These are phyloP conservation scores for Parathielavia hyrcaniae DNA, from an alignment of 495 filamentous ascomycete genomes.

Conservation along the genomic window DNA sequence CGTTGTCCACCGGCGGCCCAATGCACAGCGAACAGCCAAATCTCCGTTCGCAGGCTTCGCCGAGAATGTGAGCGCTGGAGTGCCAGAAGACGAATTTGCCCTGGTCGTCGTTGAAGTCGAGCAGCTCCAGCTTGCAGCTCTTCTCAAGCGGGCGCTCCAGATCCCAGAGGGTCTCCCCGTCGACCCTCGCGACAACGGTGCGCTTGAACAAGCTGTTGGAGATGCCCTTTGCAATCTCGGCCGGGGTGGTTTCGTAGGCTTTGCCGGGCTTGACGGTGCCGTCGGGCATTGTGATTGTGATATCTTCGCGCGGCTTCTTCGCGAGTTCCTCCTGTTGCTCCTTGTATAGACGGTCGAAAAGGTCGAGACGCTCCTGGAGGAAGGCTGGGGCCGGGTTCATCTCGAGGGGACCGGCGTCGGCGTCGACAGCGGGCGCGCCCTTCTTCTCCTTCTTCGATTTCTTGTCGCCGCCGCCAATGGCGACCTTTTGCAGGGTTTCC, in stretches of 20 bases:
- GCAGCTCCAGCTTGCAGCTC: constrained; percentile 67
- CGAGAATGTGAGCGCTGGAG: constrained; percentile 86
- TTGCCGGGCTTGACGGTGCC: constrained; percentile 56
- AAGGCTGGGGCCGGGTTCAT: constrained; percentile 67
- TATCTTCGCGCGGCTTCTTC: constrained; percentile 57
- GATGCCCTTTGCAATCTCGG: constrained; percentile 58
- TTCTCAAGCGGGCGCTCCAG: constrained; percentile 80
- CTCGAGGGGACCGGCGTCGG: constrained; percentile 44
- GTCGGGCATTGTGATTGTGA: constrained; percentile 60
- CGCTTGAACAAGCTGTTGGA: constrained; percentile 66
- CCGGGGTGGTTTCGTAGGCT: constrained; percentile 67
- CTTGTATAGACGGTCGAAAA: constrained; percentile 85
- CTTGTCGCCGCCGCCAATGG: constrained; percentile 32
- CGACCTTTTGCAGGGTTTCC: constrained; percentile 32
- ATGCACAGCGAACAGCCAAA: constrained; percentile 89
- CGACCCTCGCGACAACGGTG: constrained; percentile 74
- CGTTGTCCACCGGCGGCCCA: constrained; percentile 76
- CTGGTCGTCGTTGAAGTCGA: constrained; percentile 78
- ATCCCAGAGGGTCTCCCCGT: constrained; percentile 77
- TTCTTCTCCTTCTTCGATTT: constrained; percentile 38
- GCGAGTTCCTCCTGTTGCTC: constrained; percentile 68
- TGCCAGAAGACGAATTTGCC: constrained; percentile 62
- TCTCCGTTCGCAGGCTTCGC: constrained; percentile 82
- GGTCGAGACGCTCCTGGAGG: constrained; percentile 69
- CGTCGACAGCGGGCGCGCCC: constrained; percentile 33